Evolutionary conservation across 257 asterid species (phyloP).

Genomic region (Primulina eburnea): DNA sequence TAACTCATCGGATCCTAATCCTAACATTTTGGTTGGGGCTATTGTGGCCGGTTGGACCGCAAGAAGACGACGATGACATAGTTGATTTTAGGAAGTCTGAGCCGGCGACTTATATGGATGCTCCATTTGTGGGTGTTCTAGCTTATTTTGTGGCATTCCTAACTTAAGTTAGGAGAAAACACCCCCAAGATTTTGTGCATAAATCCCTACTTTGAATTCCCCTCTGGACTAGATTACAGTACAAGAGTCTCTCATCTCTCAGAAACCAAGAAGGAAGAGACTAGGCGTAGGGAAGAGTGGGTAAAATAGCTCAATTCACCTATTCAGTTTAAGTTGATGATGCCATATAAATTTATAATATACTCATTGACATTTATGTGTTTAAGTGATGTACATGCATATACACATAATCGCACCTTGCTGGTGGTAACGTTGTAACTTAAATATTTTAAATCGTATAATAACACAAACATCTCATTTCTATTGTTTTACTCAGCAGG

Average conservation of each 20-base stretch:
- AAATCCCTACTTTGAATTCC: neutral
- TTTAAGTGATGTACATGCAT: neutral
- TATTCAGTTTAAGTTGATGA: neutral
- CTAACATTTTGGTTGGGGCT: constrained; percentile 77
- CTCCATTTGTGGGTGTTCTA: constrained; percentile 89
- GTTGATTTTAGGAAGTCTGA: constrained; percentile 63
- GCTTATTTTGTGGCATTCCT: constrained; percentile 75
- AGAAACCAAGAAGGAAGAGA: constrained; percentile 75
- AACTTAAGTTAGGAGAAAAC: constrained; percentile 32
- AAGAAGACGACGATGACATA: constrained; percentile 76
- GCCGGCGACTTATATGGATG: constrained; percentile 92
- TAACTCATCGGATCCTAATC: too few relatives aligned
- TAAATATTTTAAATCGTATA: too few relatives aligned
- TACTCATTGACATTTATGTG: neutral
- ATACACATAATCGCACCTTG: too few relatives aligned
- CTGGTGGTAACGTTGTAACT: too few relatives aligned
- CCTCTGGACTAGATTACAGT: constrained; percentile 4
- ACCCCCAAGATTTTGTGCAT: constrained; percentile 8
- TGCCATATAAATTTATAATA: too few relatives aligned
- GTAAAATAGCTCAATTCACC: constrained; percentile 33
- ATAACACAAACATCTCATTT: too few relatives aligned
- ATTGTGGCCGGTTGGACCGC: constrained; percentile 90
- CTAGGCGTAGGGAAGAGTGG: constrained; percentile 27
- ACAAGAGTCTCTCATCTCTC: constrained; percentile 70
- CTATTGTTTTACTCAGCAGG: too few relatives aligned